These are phyloP conservation scores for Coelastrella sp. DNA, from an alignment of 139 green algal species.

Conservation along the genomic window DNA sequence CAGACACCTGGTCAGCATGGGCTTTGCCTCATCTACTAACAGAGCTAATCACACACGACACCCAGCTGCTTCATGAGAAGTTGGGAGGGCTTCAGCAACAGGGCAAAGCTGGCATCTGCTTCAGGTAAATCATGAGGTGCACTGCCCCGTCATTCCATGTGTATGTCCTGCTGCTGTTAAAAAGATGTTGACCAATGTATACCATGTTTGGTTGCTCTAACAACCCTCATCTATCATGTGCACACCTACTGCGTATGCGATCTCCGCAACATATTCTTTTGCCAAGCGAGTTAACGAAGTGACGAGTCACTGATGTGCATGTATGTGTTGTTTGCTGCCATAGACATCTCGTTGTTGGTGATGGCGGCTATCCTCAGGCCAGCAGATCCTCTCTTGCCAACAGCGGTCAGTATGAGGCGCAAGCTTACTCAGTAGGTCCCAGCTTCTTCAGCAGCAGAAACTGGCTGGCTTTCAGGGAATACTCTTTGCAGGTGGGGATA, in stretches of 20 bases:
- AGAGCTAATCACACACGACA: not conserved
- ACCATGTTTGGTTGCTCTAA: not conserved
- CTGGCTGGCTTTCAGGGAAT: not conserved
- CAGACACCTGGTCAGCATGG: not conserved
- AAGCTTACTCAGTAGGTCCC: not conserved
- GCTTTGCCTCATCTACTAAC: not conserved
- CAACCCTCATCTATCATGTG: not conserved
- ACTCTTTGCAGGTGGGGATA: slow-evolving; percentile 14
- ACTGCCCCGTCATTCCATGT: not conserved
- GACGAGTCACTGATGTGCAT: not conserved
- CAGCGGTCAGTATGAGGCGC: not conserved
- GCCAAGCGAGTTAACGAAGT: too few species aligned
- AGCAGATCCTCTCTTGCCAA: not conserved
- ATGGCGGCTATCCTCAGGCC: not conserved
- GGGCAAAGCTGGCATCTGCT: not conserved
- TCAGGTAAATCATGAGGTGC: not conserved
- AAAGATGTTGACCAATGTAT: not conserved
- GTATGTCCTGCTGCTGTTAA: not conserved
- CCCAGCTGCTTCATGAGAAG: not conserved
- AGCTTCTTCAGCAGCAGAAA: slow-evolving; percentile 33
- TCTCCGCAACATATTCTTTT: not conserved
- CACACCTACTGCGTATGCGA: not conserved
- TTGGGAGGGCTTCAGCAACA: not conserved
- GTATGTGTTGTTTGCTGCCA: not conserved
- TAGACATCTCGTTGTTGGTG: not conserved